phyloP scores from a whole-genome alignment of 2,329 filamentous ascomycete species.

The Ophiosphaerella herpotricha region DNA sequence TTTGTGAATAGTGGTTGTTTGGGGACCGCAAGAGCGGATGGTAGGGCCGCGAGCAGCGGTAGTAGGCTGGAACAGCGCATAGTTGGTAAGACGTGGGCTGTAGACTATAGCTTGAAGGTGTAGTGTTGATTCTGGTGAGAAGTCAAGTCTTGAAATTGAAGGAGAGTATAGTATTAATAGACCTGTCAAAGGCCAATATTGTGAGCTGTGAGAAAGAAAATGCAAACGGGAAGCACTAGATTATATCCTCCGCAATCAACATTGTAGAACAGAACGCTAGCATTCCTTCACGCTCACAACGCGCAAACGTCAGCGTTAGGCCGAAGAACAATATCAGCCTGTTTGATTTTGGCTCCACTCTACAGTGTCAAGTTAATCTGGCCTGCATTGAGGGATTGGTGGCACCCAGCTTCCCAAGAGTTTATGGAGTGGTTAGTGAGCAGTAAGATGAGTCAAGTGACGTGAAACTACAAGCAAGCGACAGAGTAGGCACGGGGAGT shows the following conservation, averaged over 20 bases:
- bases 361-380: slow-evolving; percentile 8
- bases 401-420: not conserved
- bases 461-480: slow-evolving; percentile 5
- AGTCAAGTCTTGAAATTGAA: not conserved
- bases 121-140: not conserved
- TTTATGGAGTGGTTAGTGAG: not conserved
- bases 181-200: not conserved
- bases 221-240: not conserved
- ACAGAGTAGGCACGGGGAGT: slow-evolving; percentile 5
- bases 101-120: not conserved
- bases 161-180: no score
- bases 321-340: not conserved
- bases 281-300: not conserved
- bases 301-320: not conserved
- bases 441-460: slow-evolving; percentile 6
- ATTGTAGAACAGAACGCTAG: not conserved
- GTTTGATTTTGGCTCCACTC: not conserved
- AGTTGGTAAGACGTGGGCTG: not conserved
- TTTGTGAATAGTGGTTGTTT: slow-evolving; percentile 23
- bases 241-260: not conserved
- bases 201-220: not conserved
- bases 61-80: slow-evolving; percentile 16
- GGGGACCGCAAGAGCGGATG: slow-evolving; percentile 9
- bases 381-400: slow-evolving; percentile 2
- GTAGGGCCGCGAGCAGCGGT: slow-evolving; percentile 11